A percentile compares a stretch with the other conserved stretches of the same genome.
phyloP scores from a whole-genome alignment of 2,329 filamentous ascomycete species.

The Aspergillus brasiliensis region DNA sequence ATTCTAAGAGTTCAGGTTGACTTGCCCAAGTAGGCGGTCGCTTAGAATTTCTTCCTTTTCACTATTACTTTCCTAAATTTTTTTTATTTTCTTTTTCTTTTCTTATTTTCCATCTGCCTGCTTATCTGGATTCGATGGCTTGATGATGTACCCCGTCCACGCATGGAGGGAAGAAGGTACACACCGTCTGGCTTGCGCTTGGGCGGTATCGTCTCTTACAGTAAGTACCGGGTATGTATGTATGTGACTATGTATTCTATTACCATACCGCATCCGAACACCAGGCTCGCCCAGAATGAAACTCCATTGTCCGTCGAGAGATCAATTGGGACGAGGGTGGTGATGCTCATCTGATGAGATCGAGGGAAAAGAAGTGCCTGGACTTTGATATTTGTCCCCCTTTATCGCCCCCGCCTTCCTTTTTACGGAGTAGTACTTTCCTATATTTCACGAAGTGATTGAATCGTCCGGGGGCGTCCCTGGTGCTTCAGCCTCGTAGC shows the following conservation, averaged over 20 bases:
- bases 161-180: neutral
- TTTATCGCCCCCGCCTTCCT: neutral
- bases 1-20: neutral
- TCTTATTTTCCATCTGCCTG: neutral
- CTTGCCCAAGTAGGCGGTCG: neutral
- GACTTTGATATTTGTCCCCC: neutral
- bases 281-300: slow-evolving; percentile 1
- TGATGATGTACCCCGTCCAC: neutral
- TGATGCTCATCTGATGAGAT: neutral
- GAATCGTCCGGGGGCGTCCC: neutral
- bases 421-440: neutral
- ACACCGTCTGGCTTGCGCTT: neutral
- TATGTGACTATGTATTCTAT: neutral
- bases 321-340: neutral
- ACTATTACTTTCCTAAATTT: neutral
- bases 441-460: neutral
- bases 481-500: slow-evolving; percentile 2
- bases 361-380: neutral
- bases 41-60: neutral
- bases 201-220: neutral
- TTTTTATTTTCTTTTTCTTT: neutral
- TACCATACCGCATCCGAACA: slow-evolving; percentile 4
- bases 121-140: neutral
- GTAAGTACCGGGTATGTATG: neutral
- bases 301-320: neutral